Conservation (phyloP, 371 early-diverging fungal species). For the Lichtheimia hyalospora region DNA sequence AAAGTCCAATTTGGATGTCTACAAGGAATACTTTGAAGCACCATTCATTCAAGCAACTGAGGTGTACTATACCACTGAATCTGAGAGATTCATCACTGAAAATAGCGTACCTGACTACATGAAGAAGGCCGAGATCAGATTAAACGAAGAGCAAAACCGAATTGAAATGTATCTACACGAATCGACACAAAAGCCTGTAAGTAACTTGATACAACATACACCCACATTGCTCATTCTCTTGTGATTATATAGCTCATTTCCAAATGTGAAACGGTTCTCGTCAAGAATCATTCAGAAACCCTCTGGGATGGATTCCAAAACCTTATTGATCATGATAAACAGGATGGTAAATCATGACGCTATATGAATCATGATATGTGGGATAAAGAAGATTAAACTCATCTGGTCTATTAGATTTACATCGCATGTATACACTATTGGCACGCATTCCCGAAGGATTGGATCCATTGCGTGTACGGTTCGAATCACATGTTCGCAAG, state of each 20-base stretch:
- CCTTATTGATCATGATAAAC: conserved; percentile 81
- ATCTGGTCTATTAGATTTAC: conserved; percentile 58
- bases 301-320: conserved; percentile 89
- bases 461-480: conserved; percentile 75
- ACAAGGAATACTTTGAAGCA: conserved; percentile 79
- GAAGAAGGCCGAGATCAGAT: conserved; percentile 86
- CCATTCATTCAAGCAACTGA: conserved; percentile 82
- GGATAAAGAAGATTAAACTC: too few relatives aligned
- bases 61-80: conserved; percentile 84
- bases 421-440: conserved; percentile 82
- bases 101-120: conserved; percentile 92
- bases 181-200: conserved; percentile 70
- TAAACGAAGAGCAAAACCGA: conserved; percentile 88
- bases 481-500: conserved; percentile 81
- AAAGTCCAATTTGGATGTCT: conserved; percentile 83
- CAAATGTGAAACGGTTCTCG: conserved; percentile 82
- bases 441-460: conserved; percentile 82
- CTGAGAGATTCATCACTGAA: conserved; percentile 81
- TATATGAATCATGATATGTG: too few relatives aligned
- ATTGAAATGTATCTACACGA: conserved; percentile 87
- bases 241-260: conserved; percentile 52
- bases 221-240: neutral
- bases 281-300: conserved; percentile 75
- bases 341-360: conserved; percentile 52
- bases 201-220: neutral